A percentile compares a stretch with the other conserved stretches of the same genome.
phyloP scores from a whole-genome alignment of 163 green algal species.

The Scenedesmus sp. region DNA sequence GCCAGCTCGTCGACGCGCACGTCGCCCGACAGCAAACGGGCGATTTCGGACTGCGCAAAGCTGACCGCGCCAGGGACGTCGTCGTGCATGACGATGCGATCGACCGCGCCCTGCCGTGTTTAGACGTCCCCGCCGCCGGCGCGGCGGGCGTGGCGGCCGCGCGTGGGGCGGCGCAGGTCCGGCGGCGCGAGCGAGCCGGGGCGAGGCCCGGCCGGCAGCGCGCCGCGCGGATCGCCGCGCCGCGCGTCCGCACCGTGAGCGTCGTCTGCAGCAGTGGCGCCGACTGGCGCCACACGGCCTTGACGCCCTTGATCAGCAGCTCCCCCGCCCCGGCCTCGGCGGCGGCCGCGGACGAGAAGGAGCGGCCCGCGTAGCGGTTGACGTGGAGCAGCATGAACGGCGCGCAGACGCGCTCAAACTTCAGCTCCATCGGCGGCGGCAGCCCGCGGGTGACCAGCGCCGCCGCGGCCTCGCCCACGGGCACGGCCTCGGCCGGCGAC shows the following conservation, averaged over 20 bases:
- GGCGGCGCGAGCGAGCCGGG: too few relatives aligned
- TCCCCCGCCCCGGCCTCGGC: conserved; percentile 42
- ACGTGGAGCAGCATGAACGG: conserved; percentile 92
- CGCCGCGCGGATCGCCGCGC: too few relatives aligned
- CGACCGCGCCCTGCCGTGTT: conserved; percentile 59
- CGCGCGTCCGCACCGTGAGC: conserved; percentile 54
- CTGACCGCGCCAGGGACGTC: conserved; percentile 64
- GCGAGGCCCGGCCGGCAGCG: too few relatives aligned
- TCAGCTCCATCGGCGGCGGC: conserved; percentile 75
- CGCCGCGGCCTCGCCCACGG: conserved; percentile 48
- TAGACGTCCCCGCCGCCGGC: too few relatives aligned
- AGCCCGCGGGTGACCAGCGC: conserved; percentile 32
- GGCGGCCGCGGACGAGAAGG: conserved; percentile 66
- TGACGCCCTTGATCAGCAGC: conserved; percentile 79
- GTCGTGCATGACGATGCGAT: conserved; percentile 77
- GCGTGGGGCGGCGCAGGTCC: too few relatives aligned
- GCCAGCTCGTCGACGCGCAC: conserved; percentile 75
- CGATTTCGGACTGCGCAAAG: conserved; percentile 68
- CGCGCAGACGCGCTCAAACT: conserved; percentile 78
- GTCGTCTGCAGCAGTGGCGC: conserved; percentile 74
- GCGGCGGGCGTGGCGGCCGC: too few relatives aligned
- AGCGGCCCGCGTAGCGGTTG: conserved; percentile 74
- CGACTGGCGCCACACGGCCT: conserved; percentile 80
- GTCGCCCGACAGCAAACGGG: conserved; percentile 29
- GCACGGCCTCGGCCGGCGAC: conserved; percentile 54